These are phyloP conservation scores for Piper betle DNA, from an alignment of 164 flowering plant genomes.

Conservation along the genomic window DNA sequence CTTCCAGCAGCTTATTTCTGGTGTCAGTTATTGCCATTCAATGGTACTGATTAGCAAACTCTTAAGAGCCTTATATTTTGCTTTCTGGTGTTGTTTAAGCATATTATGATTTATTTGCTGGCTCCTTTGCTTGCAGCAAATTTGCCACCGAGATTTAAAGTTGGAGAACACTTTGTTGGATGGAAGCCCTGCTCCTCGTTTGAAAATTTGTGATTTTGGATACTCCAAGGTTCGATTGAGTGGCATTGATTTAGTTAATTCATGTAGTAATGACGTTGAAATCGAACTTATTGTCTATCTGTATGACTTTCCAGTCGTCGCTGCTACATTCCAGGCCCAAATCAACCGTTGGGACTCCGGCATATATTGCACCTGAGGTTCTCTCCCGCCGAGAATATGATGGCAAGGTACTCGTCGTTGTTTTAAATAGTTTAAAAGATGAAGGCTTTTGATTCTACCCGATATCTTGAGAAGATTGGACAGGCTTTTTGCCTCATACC, in stretches of 20 bases:
- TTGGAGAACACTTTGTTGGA: slow-evolving; percentile 78
- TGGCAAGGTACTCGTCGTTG: slow-evolving; percentile 51
- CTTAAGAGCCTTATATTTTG: too few species aligned
- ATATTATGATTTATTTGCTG: slow-evolving; percentile 16
- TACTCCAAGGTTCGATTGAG: slow-evolving; percentile 40
- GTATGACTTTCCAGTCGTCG: slow-evolving; percentile 32
- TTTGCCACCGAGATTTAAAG: slow-evolving; percentile 39
- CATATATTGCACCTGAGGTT: too few species aligned
- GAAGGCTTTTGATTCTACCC: too few species aligned
- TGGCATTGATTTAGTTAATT: slow-evolving; percentile 33
- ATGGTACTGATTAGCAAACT: slow-evolving; percentile 30
- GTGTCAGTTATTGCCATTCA: slow-evolving; percentile 66
- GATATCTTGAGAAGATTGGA: too few species aligned
- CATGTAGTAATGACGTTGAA: too few species aligned
- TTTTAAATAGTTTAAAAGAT: too few species aligned
- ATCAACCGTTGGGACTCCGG: slow-evolving; percentile 78
- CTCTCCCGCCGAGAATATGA: slow-evolving; percentile 40
- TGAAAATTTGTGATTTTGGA: slow-evolving; percentile 59
- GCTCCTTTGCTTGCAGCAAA: slow-evolving; percentile 66
- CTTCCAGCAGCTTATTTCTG: slow-evolving; percentile 87
- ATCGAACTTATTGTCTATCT: neutral
- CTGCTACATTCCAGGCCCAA: slow-evolving; percentile 83
- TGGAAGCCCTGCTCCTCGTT: slow-evolving; percentile 78
- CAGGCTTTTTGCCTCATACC: too few species aligned
- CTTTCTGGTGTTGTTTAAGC: too few species aligned